phyloP scores from a whole-genome alignment of 129 eudicot genomes.

The Centella asiatica region DNA sequence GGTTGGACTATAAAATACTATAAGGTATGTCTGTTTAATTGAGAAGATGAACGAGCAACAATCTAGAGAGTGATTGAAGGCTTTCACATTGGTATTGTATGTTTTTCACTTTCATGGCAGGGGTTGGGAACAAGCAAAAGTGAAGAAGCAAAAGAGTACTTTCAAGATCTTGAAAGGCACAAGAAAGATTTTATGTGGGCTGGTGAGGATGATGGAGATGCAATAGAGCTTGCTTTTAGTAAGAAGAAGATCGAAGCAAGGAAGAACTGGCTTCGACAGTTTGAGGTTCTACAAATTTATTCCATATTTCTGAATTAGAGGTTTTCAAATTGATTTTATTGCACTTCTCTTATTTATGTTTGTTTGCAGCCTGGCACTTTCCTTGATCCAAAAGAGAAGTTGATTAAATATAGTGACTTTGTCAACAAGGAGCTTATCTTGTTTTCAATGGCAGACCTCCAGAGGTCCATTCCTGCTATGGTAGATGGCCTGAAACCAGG shows the following conservation, averaged over 20 bases:
- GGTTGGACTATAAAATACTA: slow-evolving; percentile 85
- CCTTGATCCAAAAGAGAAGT: slow-evolving; percentile 62
- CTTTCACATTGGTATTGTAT: background rate
- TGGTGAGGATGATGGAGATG: slow-evolving; percentile 73
- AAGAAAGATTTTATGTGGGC: slow-evolving; percentile 72
- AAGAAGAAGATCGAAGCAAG: slow-evolving; percentile 92
- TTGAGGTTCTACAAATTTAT: slow-evolving; percentile 36
- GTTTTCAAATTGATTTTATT: background rate
- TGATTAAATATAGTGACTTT: slow-evolving; percentile 73
- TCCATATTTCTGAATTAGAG: background rate
- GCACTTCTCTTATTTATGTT: background rate
- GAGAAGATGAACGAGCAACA: background rate
- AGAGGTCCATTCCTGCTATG: slow-evolving; percentile 87
- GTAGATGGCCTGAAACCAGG: slow-evolving; percentile 93
- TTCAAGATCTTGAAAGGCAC: slow-evolving; percentile 56
- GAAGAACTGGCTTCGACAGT: slow-evolving; percentile 81
- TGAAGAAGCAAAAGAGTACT: slow-evolving; percentile 70
- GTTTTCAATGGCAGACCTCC: slow-evolving; percentile 88
- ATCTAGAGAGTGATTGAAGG: background rate
- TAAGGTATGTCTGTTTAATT: slow-evolving; percentile 42
- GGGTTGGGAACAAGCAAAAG: slow-evolving; percentile 90
- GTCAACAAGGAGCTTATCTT: slow-evolving; percentile 85
- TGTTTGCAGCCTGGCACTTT: slow-evolving; percentile 67
- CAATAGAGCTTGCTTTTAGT: slow-evolving; percentile 92
- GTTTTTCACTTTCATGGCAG: slow-evolving; percentile 23